A percentile compares a stretch with the other conserved stretches of the same genome.
These are phyloP conservation scores for Populus hybrid DNA, from an alignment of 441 rosid genomes.

Conservation along the genomic window DNA sequence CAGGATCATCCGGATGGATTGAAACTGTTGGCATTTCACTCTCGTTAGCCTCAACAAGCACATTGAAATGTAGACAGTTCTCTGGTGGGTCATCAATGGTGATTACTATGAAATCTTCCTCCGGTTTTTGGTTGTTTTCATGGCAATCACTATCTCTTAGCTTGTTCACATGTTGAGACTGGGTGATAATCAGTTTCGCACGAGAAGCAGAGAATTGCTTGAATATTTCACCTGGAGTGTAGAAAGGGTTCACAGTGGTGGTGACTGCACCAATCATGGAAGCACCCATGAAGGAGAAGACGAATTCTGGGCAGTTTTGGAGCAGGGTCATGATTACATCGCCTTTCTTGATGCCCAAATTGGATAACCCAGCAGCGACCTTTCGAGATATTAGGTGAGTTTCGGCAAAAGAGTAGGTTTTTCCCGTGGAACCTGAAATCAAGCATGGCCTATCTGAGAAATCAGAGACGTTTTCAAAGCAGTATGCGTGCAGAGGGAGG, in stretches of 20 bases:
- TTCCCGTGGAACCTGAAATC: conserved; percentile 53
- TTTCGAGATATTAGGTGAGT: conserved; percentile 45
- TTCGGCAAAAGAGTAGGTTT: conserved; percentile 46
- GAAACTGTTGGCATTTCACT: conserved; percentile 12
- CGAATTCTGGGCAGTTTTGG: conserved; percentile 77
- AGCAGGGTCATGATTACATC: conserved; percentile 86
- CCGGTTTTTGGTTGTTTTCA: conserved; percentile 22
- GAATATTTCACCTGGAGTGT: conserved; percentile 59
- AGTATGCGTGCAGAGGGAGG: conserved; percentile 75
- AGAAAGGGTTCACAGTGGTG: conserved; percentile 85
- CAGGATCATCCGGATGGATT: conserved; percentile 58
- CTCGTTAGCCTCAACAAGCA: conserved; percentile 42
- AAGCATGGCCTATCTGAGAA: conserved; percentile 54
- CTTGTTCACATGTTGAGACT: conserved; percentile 65
- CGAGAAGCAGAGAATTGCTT: conserved; percentile 52
- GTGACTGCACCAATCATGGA: conserved; percentile 82
- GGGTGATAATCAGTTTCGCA: conserved; percentile 66
- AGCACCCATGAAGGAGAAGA: conserved; percentile 77
- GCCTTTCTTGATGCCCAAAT: conserved; percentile 54
- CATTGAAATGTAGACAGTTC: conserved; percentile 59
- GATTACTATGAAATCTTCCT: conserved; percentile 47
- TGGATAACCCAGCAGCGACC: conserved; percentile 57
- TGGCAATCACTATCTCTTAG: conserved; percentile 25
- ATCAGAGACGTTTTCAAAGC: conserved; percentile 46
- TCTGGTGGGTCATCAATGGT: conserved; percentile 62